Percentiles rank a stretch among this genome's conserved stretches.
These are phyloP conservation scores for Apophysomyces ossiformis DNA, from an alignment of 371 early-diverging fungal genomes.

Conservation along the genomic window DNA sequence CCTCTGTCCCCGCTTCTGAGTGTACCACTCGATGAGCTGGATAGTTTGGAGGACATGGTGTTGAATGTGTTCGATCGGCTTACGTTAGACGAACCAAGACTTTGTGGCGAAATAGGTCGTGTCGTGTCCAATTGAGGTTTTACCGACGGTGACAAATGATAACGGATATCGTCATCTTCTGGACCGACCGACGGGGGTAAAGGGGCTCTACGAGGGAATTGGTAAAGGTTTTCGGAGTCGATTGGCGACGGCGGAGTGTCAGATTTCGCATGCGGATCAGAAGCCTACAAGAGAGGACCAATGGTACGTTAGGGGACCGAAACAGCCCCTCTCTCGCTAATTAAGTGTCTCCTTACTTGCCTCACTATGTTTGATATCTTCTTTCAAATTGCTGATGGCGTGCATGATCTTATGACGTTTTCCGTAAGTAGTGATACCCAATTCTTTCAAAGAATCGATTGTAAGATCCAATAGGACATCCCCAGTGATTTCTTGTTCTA, in stretches of 20 bases:
- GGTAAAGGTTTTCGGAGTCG: conserved; percentile 27
- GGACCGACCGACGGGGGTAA: conserved; percentile 22
- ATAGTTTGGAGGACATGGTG: conserved; percentile 42
- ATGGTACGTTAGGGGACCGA: not conserved
- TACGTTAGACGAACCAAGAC: conserved; percentile 31
- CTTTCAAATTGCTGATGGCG: conserved; percentile 62
- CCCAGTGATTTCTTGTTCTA: conserved; percentile 75
- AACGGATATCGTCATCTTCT: conserved; percentile 10
- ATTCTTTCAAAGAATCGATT: conserved; percentile 68
- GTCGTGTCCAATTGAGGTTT: conserved; percentile 5
- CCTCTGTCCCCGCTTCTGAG: conserved; percentile 22
- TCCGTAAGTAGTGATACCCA: conserved; percentile 71
- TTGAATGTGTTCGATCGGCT: conserved; percentile 53
- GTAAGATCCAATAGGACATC: conserved; percentile 69
- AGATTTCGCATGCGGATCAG: conserved; percentile 13
- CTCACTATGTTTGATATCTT: conserved; percentile 21
- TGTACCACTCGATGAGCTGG: conserved; percentile 22
- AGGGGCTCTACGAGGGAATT: conserved; percentile 40
- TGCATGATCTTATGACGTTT: conserved; percentile 75
- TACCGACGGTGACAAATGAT: conserved; percentile 6
- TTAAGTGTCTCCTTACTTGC: conserved; percentile 8
- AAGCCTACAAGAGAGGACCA: not conserved
- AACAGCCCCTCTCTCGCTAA: not conserved
- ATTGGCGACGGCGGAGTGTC: conserved; percentile 23
- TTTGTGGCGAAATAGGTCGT: conserved; percentile 45